Evolutionary conservation across 2,329 filamentous ascomycete species (phyloP).

Genomic region (Pseudogymnoascus verrucosus): DNA sequence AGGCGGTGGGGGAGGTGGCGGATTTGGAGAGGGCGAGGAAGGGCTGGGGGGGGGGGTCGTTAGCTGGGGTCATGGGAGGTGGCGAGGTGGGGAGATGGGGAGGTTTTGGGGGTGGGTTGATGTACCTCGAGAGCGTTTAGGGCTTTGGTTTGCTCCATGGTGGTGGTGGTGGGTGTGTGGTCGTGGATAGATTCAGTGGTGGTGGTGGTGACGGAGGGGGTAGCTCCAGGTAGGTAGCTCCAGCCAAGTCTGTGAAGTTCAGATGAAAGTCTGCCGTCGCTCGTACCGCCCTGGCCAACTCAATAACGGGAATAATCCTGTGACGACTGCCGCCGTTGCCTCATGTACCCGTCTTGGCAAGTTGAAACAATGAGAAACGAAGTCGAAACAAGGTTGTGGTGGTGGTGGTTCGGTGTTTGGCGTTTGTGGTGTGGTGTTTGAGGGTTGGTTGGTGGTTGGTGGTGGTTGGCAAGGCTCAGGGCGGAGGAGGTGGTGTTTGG

Average conservation of each 20-base stretch:
- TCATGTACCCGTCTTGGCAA: neutral
- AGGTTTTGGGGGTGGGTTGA: constrained; percentile 9
- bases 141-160: constrained; percentile 68
- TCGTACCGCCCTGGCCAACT: neutral
- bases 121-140: constrained; percentile 55
- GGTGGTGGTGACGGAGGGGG: constrained; percentile 6
- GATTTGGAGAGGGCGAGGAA: constrained; percentile 85
- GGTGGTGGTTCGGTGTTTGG: neutral
- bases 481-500: neutral
- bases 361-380: neutral
- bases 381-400: neutral
- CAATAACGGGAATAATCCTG: neutral
- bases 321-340: neutral
- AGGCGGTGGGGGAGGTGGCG: constrained; percentile 72
- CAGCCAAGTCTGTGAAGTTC: neutral
- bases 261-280: neutral
- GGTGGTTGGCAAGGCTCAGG: neutral
- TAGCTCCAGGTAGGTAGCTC: constrained; percentile 14
- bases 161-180: constrained; percentile 3
- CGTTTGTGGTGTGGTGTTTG: neutral
- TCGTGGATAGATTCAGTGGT: constrained; percentile 14
- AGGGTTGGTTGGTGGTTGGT: neutral
- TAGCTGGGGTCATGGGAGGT: neutral
- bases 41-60: constrained; percentile 55
- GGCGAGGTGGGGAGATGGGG: neutral